A percentile compares a stretch with the other conserved stretches of the same genome.
phyloP scores from a whole-genome alignment of 257 asterid genomes.

The Fraxinus cuspidata region DNA sequence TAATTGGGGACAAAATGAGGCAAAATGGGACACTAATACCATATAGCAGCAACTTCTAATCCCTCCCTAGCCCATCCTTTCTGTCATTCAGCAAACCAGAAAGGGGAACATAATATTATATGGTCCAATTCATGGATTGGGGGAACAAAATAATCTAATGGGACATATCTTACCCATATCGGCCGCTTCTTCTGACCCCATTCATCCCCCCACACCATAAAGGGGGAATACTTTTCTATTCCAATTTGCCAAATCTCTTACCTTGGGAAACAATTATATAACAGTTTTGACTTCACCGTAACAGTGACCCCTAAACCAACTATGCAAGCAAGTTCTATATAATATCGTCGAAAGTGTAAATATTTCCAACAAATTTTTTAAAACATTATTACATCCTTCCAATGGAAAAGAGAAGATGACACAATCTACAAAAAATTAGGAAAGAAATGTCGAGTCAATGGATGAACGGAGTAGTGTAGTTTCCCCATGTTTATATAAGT shows the following conservation, averaged over 20 bases:
- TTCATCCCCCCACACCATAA: neutral
- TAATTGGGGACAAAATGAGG: neutral
- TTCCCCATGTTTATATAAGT: neutral
- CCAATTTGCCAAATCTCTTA: neutral
- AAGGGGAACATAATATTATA: neutral
- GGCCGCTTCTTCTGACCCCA: neutral
- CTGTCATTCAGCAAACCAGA: neutral
- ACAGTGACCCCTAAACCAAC: neutral
- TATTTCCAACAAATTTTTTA: neutral
- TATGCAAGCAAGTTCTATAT: neutral
- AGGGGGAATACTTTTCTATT: neutral
- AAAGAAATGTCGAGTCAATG: neutral
- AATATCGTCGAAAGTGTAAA: neutral
- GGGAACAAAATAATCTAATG: neutral
- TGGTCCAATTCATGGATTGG: neutral
- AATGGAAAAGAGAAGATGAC: neutral
- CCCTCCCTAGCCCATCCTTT: neutral
- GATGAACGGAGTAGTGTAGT: neutral
- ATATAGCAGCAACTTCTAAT: neutral
- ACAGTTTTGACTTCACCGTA: neutral
- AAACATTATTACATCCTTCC: neutral
- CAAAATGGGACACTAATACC: neutral
- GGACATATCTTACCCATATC: neutral
- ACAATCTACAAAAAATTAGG: neutral
- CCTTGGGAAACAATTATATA: neutral